Conservation (phyloP, 2,329 filamentous ascomycete species). For the Colletotrichum gloeosporioides region DNA sequence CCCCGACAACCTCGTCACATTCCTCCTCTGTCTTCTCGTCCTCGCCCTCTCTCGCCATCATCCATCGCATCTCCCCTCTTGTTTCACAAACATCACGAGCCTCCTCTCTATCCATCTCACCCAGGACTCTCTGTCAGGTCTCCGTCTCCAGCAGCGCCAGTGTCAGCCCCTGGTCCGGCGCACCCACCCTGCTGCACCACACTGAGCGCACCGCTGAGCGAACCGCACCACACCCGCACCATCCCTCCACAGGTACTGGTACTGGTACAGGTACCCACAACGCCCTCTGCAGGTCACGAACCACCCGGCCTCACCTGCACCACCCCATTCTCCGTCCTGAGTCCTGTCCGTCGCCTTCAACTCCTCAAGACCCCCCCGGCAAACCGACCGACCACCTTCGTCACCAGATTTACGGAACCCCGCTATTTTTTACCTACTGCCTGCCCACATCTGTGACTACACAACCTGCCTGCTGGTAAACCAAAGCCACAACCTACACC, state of each 20-base stretch:
- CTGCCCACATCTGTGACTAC: not conserved
- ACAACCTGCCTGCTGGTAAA: not conserved
- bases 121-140: not conserved
- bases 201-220: not conserved
- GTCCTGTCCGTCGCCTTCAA: not conserved
- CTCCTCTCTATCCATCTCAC: not conserved
- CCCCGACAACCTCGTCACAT: not conserved
- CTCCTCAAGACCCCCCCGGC: not conserved
- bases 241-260: not conserved
- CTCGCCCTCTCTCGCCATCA: not conserved
- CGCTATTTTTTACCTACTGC: constrained; percentile 9
- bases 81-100: constrained; percentile 21
- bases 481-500: not conserved
- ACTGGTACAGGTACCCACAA: not conserved
- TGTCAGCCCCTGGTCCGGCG: not conserved
- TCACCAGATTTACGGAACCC: constrained; percentile 19
- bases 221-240: constrained; percentile 8
- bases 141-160: not conserved
- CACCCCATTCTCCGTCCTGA: not conserved
- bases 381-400: not conserved
- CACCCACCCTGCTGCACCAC: not conserved
- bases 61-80: not conserved
- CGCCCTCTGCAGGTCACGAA: constrained; percentile 18
- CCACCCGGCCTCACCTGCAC: not conserved
- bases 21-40: not conserved